phyloP scores from a whole-genome alignment of 2,329 filamentous ascomycete genomes.

The Paracamarosporium sp. region DNA sequence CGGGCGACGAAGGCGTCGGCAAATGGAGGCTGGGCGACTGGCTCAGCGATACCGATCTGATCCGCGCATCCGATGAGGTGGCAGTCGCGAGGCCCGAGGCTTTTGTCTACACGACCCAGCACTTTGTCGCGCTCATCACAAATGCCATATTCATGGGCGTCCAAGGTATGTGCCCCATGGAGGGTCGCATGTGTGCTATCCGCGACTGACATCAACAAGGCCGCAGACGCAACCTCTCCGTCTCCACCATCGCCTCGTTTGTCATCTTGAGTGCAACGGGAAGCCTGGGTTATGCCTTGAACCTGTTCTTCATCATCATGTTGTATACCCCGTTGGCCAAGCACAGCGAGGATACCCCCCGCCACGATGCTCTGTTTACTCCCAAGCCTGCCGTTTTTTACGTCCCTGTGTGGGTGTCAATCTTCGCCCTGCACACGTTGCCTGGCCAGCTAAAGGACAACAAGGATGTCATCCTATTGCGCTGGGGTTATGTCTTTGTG shows the following conservation, averaged over 20 bases:
- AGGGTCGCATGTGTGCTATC: not conserved
- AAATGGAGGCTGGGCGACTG: constrained; percentile 56
- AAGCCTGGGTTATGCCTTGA: constrained; percentile 67
- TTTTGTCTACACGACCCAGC: constrained; percentile 69
- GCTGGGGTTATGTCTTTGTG: constrained; percentile 33
- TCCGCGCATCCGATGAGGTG: constrained; percentile 61
- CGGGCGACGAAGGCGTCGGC: constrained; percentile 39
- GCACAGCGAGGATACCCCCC: constrained; percentile 35
- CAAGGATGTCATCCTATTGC: constrained; percentile 30
- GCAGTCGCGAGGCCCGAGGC: constrained; percentile 62
- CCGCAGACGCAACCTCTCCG: constrained; percentile 62
- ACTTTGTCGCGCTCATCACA: constrained; percentile 61
- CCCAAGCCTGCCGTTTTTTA: constrained; percentile 43
- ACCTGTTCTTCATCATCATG: constrained; percentile 67
- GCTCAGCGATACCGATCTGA: constrained; percentile 61
- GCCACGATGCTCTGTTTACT: constrained; percentile 41
- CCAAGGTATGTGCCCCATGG: constrained; percentile 52
- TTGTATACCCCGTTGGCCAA: constrained; percentile 63
- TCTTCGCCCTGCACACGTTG: constrained; percentile 54
- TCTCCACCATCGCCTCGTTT: constrained; percentile 59
- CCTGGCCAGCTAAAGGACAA: constrained; percentile 31
- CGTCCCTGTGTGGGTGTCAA: constrained; percentile 53
- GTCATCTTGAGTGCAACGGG: constrained; percentile 66
- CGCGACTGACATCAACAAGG: constrained; percentile 33
- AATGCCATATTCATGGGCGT: constrained; percentile 66